These are phyloP conservation scores for Nitzschia sp. DNA, from an alignment of 108 stramenopile genomes.

Conservation along the genomic window DNA sequence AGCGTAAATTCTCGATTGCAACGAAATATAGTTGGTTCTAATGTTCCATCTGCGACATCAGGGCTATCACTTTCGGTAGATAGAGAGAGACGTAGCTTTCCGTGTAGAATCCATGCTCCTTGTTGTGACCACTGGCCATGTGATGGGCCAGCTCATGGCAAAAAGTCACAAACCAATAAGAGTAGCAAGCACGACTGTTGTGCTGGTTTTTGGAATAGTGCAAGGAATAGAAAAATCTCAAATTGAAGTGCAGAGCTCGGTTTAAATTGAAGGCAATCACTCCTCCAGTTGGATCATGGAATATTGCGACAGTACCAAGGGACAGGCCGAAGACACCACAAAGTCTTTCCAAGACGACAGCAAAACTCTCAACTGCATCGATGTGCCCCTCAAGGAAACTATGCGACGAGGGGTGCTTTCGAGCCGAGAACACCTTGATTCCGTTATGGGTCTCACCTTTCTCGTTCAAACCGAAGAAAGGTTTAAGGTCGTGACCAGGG, in stretches of 20 bases:
- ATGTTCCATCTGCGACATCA: conserved; percentile 16
- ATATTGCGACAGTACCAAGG: conserved; percentile 52
- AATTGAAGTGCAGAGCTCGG: conserved; percentile 70
- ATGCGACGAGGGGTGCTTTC: conserved; percentile 31
- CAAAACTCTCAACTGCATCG: conserved; percentile 61
- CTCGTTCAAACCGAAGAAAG: conserved; percentile 53
- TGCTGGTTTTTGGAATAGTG: conserved; percentile 36
- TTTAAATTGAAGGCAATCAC: conserved; percentile 78
- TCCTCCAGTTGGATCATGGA: conserved; percentile 62
- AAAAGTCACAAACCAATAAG: conserved; percentile 66
- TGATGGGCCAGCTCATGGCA: conserved; percentile 78
- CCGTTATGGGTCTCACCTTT: conserved; percentile 54
- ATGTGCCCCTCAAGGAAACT: conserved; percentile 47
- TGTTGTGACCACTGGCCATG: conserved; percentile 66
- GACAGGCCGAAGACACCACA: conserved; percentile 46
- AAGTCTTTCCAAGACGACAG: conserved; percentile 56
- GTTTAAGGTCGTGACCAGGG: conserved; percentile 59
- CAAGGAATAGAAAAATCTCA: conserved; percentile 63
- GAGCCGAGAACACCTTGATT: conserved; percentile 56
- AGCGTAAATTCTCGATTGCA: too few relatives aligned
- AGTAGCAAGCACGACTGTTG: conserved; percentile 51
- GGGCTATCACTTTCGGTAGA: conserved; percentile 41
- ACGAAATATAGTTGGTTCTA: too few relatives aligned
- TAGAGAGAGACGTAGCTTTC: conserved; percentile 52
- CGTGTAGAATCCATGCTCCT: conserved; percentile 67